Base-by-base conservation (phyloP, 2,329 filamentous ascomycete genomes). In the Aspergillus puulaauensis region DNA sequence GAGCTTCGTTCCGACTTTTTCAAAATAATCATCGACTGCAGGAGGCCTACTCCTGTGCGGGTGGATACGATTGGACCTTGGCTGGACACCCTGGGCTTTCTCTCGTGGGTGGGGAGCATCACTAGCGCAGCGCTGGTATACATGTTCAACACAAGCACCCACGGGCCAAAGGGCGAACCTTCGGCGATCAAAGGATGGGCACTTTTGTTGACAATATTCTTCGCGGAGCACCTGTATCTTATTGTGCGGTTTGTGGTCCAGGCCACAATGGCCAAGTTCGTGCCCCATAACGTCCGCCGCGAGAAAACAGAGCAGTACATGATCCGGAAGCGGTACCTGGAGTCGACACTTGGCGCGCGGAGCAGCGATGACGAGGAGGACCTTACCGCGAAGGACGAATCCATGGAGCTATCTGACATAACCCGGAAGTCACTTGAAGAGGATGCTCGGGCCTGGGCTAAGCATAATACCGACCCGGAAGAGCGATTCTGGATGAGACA, bases 41-140 rank as follows among this genome's bases (percentile, higher is more conserved):
- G 93, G 67, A 86, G 95, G 4, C 95, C 95, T 0, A 91, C 90
- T 37, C 95, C 95, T 1, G 90, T 90, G 83, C 86, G 95, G 55
- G 88, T 91, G 2, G 95, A 99, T 74, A 96, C 90, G 1, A 99
- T 99, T 64, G 95, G 95, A 0, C 93, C 95, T 1, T 99, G 95
- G 95, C 81, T 99, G 8, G 87, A 93, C 64, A 89, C 90, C 2
- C 82, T 99, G 2, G 88, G 88, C 9, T 96, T 99, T 74, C 79
- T 99, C 14, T 90, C 93, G 2, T 99, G 95, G 95, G 81, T 97
- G 6, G 95, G 95, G 54, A 96, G 90, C 68, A 82, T 99, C 63
- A 96, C 91, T 6, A 92, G 90, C 62, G 86, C 92, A 0, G 91
- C 93, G 0, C 83, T 99, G 35, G 88, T 97, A 0, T 97, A 92